Evolutionary conservation across 192 early-diverging fungal genomes (phyloP), one percentile per base, ranked within the genome.

Genomic region (Lunasporangiospora selenospora): DNA sequence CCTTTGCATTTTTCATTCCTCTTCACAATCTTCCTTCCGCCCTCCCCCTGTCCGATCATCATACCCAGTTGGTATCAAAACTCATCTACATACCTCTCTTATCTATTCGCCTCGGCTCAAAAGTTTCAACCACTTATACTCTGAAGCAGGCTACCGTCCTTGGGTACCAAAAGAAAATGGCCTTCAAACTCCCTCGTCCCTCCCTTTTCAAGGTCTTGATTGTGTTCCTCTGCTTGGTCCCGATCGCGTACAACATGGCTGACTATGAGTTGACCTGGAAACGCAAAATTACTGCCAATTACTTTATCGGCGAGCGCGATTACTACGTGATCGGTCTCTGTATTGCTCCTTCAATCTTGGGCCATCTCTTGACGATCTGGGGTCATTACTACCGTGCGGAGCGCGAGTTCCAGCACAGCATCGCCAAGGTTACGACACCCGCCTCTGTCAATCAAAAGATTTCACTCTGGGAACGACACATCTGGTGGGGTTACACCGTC

Each of bases 381-480:
- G 69, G 69, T 24, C 69, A 73, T 16, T 73, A 73, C 49, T 73
- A 58, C 60, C 59, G 69, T 2, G 69, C 69, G 4, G 69, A 73
- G 21, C 69, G 69, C 21, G 69, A 73, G 52, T 73, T 73, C 43
- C 69, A 73, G 43, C 69, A 73, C 60, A 63, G 60, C 42, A 73
- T 73, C 29, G 69, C 69, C 37, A 73, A 73, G 42, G 61, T 73
- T 21, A 73, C 69, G 9, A 53, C 60, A 0, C 67, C 67, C 21
- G 67, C 48, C 3, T 73, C 67, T 3, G 59, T 62, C 5, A 47
- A 41, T 27, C 67, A 73, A 39, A 73, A 73, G 46, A 73, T 73
- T 18, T 73, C 67, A 18, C 67, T 73, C 16, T 73, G 67, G 67
- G 67, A 73, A 42, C 58, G 60, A 12, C 67, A 73, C 19, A 73